These are phyloP conservation scores for Rubia yunnanensis DNA, from an alignment of 257 asterid species.

Conservation along the genomic window DNA sequence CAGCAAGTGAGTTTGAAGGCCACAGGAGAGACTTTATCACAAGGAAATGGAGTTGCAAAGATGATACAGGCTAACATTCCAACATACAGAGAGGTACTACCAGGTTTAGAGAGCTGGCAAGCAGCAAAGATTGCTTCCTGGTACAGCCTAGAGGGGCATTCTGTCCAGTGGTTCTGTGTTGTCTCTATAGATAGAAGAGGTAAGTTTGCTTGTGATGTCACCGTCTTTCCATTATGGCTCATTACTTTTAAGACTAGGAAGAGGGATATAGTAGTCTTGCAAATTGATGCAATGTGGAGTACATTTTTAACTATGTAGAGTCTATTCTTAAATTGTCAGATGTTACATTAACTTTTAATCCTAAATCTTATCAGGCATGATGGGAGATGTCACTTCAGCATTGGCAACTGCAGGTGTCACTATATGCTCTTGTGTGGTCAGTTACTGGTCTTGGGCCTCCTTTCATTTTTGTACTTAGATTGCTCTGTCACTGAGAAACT, in stretches of 20 bases:
- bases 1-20: conserved; percentile 63
- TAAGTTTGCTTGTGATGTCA: conserved; percentile 13
- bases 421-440: conserved; percentile 84
- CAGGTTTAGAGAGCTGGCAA: conserved; percentile 80
- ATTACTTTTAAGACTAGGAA: background rate
- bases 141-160: conserved; percentile 75
- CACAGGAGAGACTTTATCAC: conserved; percentile 59
- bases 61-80: conserved; percentile 61
- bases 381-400: conserved; percentile 78
- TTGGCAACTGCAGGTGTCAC: conserved; percentile 64
- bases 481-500: background rate
- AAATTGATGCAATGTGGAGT: background rate
- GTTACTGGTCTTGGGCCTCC: conserved; percentile 17
- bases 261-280: background rate
- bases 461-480: background rate
- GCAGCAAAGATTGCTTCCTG: conserved; percentile 60
- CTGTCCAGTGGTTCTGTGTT: conserved; percentile 82
- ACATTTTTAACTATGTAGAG: background rate
- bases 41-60: conserved; percentile 65
- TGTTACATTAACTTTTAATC: conserved; percentile 9
- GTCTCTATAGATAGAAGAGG: conserved; percentile 82
- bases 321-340: background rate
- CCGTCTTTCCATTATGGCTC: background rate
- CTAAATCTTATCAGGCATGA: conserved; percentile 46
- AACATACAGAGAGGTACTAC: conserved; percentile 60